phyloP scores from a whole-genome alignment of 768 basidiomycete species.

The Lactarius sanguifluus region DNA sequence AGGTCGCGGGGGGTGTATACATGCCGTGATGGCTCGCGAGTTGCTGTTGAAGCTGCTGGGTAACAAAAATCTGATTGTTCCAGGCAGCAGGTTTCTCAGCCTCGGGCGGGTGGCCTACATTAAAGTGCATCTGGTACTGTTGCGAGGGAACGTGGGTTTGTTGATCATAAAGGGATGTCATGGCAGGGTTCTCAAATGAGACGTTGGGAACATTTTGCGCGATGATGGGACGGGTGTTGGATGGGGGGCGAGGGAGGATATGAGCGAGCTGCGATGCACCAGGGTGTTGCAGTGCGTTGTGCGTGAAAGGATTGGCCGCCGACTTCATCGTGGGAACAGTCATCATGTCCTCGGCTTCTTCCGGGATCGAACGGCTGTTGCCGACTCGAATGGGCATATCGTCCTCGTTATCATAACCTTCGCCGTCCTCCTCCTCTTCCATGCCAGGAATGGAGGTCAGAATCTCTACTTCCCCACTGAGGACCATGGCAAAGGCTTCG shows the following conservation, averaged over 20 bases:
- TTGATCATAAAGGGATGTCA: conserved; percentile 46
- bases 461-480: conserved; percentile 70
- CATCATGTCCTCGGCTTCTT: conserved; percentile 30
- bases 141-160: conserved; percentile 35
- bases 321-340: conserved; percentile 40
- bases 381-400: conserved; percentile 28
- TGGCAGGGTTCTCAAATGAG: conserved; percentile 55
- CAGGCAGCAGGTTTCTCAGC: conserved; percentile 36
- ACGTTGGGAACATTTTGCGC: conserved; percentile 44
- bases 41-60: conserved; percentile 29
- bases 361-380: conserved; percentile 29
- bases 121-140: conserved; percentile 34
- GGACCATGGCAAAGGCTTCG: conserved; percentile 69
- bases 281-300: conserved; percentile 33
- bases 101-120: conserved; percentile 27
- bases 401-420: conserved; percentile 46
- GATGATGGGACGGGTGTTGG: conserved; percentile 45
- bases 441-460: conserved; percentile 47
- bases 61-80: conserved; percentile 29
- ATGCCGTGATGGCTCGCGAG: conserved; percentile 18
- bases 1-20: conserved; percentile 25
- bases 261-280: conserved; percentile 25
- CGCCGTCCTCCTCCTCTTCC: conserved; percentile 58
- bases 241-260: conserved; percentile 35
- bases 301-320: conserved; percentile 40